These are phyloP conservation scores for Myriosclerotinia duriaeana DNA, from an alignment of 2,329 filamentous ascomycete genomes.

Conservation along the genomic window DNA sequence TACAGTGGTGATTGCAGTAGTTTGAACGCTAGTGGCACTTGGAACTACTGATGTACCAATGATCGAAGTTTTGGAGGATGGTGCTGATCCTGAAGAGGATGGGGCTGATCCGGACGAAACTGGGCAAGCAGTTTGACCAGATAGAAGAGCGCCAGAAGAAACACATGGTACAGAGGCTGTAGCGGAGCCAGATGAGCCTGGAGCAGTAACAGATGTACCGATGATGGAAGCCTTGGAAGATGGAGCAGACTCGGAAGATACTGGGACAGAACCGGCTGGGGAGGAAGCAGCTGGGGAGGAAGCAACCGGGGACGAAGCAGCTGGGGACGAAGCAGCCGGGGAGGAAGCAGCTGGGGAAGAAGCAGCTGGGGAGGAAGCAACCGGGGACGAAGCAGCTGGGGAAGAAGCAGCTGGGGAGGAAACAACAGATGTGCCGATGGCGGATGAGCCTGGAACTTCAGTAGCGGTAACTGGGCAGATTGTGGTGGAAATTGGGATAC, in stretches of 20 bases:
- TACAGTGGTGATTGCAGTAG: conserved; percentile 32
- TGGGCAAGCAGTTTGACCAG: too few species aligned
- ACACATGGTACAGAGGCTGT: background rate
- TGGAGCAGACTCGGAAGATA: background rate
- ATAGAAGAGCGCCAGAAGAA: background rate
- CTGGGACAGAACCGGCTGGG: background rate
- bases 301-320: background rate
- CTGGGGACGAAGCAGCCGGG: background rate
- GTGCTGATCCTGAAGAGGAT: background rate
- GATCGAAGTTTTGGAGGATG: background rate
- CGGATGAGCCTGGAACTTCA: conserved; percentile 9
- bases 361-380: background rate
- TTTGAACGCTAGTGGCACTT: conserved; percentile 18
- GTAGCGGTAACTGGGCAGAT: conserved; percentile 33
- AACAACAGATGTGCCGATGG: background rate
- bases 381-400: too few species aligned
- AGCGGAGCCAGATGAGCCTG: background rate
- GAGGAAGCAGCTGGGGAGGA: background rate
- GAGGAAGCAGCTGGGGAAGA: background rate
- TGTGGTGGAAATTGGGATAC: conserved; percentile 48
- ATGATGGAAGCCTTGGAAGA: background rate
- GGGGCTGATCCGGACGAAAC: background rate
- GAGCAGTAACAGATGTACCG: background rate
- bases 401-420: background rate
- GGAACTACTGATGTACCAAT: background rate